Base-by-base conservation (phyloP, 345 rosid genomes). In the Sisymbrium irio region DNA sequence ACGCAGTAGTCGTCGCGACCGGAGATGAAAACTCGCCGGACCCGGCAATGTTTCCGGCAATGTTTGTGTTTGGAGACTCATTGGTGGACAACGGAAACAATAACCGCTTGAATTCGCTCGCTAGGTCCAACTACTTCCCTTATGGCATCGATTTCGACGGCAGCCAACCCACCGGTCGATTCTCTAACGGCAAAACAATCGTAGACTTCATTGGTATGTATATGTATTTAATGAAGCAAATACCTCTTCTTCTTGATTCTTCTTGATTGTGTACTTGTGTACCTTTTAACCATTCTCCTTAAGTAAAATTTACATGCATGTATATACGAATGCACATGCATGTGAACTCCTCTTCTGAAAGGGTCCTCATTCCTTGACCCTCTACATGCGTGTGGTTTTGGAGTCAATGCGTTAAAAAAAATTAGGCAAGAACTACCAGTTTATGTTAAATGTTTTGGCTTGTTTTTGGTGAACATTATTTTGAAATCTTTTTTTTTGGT, bases 51-150 rank as follows among this genome's bases (percentile, higher is more conserved):
- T 77, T 80, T 64, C 89, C 94, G 7, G 94, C 91, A 6, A 86
- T 89, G 89, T 92, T 89, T 57, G 94, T 89, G 79, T 85, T 92
- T 12, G 97, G 97, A 65, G 94, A 89, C 73, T 89, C 97, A 0
- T 76, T 89, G 30, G 76, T 87, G 28, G 96, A 92, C 59, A 82
- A 83, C 15, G 97, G 96, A 1, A 92, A 92, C 75, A 92, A 87
- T 41, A 90, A 92, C 59, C 69, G 78, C 49, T 73, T 90, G 49
- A 77, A 77, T 44, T 85, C 94, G 6, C 65, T 84, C 0, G 96
- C 96, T 2, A 88, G 83, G 65, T 87, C 98, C 4, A 88, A 92
- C 77, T 90, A 84, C 67, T 61, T 82, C 5, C 98, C 98, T 10
- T 92, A 92, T 42, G 96, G 95, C 3, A 78, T 87, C 25, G 96